Percentiles rank a stretch among this genome's conserved stretches.
Evolutionary conservation across 2,329 filamentous ascomycete species (phyloP).

Genomic region (Penicillium sp.): DNA sequence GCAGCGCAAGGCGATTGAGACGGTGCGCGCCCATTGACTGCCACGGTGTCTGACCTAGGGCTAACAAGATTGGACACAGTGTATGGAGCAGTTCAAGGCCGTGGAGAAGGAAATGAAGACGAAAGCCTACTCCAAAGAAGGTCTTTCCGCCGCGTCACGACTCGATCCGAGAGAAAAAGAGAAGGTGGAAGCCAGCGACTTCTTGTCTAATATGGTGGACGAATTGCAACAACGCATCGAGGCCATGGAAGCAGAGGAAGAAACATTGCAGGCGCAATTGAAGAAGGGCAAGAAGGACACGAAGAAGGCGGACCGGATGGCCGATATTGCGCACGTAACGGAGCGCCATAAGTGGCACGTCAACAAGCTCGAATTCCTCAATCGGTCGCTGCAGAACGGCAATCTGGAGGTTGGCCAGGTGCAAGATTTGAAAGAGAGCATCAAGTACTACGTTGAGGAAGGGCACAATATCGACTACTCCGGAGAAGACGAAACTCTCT

Average conservation of each 20-base stretch:
- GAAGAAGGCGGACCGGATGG: slow-evolving; percentile 80
- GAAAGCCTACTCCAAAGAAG: slow-evolving; percentile 98
- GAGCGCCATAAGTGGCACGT: slow-evolving; percentile 98
- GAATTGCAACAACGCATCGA: slow-evolving; percentile 94
- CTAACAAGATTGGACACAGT: slow-evolving; percentile 36
- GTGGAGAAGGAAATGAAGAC: slow-evolving; percentile 99
- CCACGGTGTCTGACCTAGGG: slow-evolving; percentile 1
- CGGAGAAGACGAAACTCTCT: slow-evolving; percentile 84
- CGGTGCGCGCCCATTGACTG: slow-evolving; percentile 53
- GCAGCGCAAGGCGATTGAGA: slow-evolving; percentile 94
- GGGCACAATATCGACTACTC: slow-evolving; percentile 85
- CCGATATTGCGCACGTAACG: slow-evolving; percentile 77
- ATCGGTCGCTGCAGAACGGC: slow-evolving; percentile 88
- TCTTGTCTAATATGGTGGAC: slow-evolving; percentile 82
- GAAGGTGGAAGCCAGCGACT: slow-evolving; percentile 83
- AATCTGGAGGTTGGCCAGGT: slow-evolving; percentile 85
- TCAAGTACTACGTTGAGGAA: slow-evolving; percentile 92
- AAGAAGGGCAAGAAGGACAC: slow-evolving; percentile 93
- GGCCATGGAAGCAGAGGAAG: slow-evolving; percentile 83
- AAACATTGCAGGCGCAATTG: slow-evolving; percentile 79
- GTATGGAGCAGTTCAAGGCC: slow-evolving; percentile 99
- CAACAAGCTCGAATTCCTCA: slow-evolving; percentile 83
- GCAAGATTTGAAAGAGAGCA: slow-evolving; percentile 82
- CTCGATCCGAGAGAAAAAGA: slow-evolving; percentile 97
- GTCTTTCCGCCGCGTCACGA: slow-evolving; percentile 84